Conservation (phyloP, 2,329 filamentous ascomycete genomes). For the Tympanopsis confertula region DNA sequence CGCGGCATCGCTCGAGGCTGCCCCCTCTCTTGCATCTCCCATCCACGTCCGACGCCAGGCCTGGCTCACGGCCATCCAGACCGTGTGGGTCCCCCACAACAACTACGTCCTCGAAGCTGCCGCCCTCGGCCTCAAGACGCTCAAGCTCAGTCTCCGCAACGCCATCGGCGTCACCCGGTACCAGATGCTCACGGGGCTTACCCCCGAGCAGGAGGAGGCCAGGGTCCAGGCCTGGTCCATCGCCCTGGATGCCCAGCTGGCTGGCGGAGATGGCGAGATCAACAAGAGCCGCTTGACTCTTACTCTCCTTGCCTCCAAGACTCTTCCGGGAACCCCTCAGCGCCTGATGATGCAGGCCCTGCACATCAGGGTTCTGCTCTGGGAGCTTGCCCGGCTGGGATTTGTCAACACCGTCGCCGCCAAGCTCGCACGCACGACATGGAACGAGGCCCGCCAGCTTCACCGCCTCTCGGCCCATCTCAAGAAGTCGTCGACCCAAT, state of each 20-base stretch:
- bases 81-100: slow-evolving; percentile 80
- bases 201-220: slow-evolving; percentile 73
- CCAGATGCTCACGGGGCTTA: slow-evolving; percentile 67
- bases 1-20: slow-evolving; percentile 29
- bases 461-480: slow-evolving; percentile 34
- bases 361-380: slow-evolving; percentile 80
- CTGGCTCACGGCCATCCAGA: slow-evolving; percentile 88
- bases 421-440: slow-evolving; percentile 63
- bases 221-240: slow-evolving; percentile 88
- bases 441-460: slow-evolving; percentile 68
- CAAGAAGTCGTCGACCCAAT: no score
- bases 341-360: slow-evolving; percentile 85
- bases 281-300: slow-evolving; percentile 77
- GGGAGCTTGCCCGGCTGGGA: slow-evolving; percentile 58
- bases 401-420: slow-evolving; percentile 60
- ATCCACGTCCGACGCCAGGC: slow-evolving; percentile 78
- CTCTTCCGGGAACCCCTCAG: slow-evolving; percentile 70
- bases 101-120: slow-evolving; percentile 77
- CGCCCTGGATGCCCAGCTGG: slow-evolving; percentile 82
- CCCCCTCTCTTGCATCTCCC: slow-evolving; percentile 66
- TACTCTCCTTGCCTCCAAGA: slow-evolving; percentile 78
- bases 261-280: slow-evolving; percentile 79
- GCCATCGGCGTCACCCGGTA: slow-evolving; percentile 68
- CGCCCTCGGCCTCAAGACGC: slow-evolving; percentile 66
- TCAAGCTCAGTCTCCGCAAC: slow-evolving; percentile 72